Percentiles rank a stretch among this genome's conserved stretches.
phyloP scores from a whole-genome alignment of 495 filamentous ascomycete genomes.

The Aspergillus mulundensis region DNA sequence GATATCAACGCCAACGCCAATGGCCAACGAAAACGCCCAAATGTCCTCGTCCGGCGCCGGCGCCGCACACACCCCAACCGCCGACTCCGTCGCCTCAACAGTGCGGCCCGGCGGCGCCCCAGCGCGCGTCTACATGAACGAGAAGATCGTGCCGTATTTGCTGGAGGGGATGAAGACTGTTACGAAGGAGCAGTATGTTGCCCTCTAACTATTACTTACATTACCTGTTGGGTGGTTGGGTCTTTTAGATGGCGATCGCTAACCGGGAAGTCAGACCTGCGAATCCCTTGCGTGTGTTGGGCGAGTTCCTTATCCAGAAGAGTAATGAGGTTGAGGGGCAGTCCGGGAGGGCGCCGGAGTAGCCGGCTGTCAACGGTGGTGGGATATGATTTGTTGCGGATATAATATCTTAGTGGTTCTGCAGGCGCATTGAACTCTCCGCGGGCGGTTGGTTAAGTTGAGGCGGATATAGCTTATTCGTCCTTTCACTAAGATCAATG shows the following conservation, averaged over 20 bases:
- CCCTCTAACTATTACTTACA: too few species aligned
- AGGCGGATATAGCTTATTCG: neutral
- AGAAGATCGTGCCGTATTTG: constrained; percentile 76
- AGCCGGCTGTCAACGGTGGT: neutral
- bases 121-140: constrained; percentile 83
- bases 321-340: constrained; percentile 67
- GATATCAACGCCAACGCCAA: neutral
- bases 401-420: too few species aligned
- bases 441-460: neutral
- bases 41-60: constrained; percentile 16
- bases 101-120: constrained; percentile 71
- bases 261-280: constrained; percentile 47
- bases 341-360: constrained; percentile 18
- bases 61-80: constrained; percentile 34
- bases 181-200: constrained; percentile 71
- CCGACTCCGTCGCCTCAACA: constrained; percentile 34
- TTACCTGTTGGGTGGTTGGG: neutral
- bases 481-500: neutral
- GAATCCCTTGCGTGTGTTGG: constrained; percentile 79
- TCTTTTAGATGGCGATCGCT: neutral
- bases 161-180: constrained; percentile 91
- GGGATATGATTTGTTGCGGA: too few species aligned
- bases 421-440: too few species aligned
- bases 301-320: constrained; percentile 79
- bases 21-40: constrained; percentile 18